These are phyloP conservation scores for Amanita phalloides DNA, from an alignment of 768 basidiomycete genomes.

Conservation along the genomic window DNA sequence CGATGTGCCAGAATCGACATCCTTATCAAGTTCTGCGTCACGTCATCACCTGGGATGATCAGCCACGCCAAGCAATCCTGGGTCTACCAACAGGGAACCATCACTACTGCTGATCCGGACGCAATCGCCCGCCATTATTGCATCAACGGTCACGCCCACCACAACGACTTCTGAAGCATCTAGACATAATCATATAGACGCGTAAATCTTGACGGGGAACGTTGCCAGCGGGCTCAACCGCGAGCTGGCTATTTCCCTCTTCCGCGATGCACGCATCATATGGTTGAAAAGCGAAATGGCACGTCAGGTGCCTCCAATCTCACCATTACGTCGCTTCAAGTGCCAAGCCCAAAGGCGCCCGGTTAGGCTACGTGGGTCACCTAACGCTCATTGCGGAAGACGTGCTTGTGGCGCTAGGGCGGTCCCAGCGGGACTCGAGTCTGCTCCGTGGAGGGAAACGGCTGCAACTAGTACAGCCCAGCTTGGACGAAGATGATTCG, in stretches of 20 bases:
- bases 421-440: slow-evolving; percentile 66
- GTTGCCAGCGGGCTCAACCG: slow-evolving; percentile 78
- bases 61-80: too few species aligned
- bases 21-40: too few species aligned
- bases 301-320: slow-evolving; percentile 7
- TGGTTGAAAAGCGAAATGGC: slow-evolving; percentile 74
- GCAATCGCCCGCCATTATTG: too few species aligned
- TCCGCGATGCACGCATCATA: slow-evolving; percentile 75
- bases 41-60: too few species aligned
- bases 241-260: slow-evolving; percentile 73
- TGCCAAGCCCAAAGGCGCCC: slow-evolving; percentile 62
- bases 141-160: too few species aligned
- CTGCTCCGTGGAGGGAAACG: slow-evolving; percentile 81
- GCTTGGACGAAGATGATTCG: slow-evolving; percentile 47
- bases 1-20: too few species aligned
- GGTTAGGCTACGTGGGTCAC: slow-evolving; percentile 96
- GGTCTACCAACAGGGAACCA: too few species aligned
- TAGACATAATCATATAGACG: too few species aligned
- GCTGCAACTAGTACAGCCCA: slow-evolving; percentile 28
- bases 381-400: slow-evolving; percentile 93
- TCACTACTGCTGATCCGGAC: too few species aligned
- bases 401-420: slow-evolving; percentile 79
- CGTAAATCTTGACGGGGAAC: slow-evolving; percentile 84
- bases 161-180: too few species aligned
- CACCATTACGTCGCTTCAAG: slow-evolving; percentile 21